A percentile compares a stretch with the other conserved stretches of the same genome.
These are phyloP conservation scores for Aspergillus ochraceus DNA, from an alignment of 2,329 filamentous ascomycete species.

Conservation along the genomic window DNA sequence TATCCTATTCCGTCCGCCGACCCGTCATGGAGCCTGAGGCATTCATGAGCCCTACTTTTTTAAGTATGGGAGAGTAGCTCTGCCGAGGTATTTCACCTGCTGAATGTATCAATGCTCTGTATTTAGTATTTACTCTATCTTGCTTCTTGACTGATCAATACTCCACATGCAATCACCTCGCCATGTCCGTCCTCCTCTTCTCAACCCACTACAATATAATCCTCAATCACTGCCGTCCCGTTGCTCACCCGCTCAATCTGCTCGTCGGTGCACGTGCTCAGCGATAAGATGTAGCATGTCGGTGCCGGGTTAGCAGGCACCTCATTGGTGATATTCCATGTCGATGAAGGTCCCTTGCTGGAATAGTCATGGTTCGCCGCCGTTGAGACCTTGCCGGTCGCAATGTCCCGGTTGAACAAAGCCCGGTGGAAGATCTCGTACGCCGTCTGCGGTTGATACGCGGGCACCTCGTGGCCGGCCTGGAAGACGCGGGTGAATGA, in stretches of 20 bases:
- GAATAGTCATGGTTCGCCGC: slow-evolving; percentile 36
- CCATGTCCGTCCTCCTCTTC: too few species aligned
- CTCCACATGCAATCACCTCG: too few species aligned
- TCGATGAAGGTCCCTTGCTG: slow-evolving; percentile 40
- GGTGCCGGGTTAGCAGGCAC: slow-evolving; percentile 41
- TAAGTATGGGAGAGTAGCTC: too few species aligned
- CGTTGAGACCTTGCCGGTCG: slow-evolving; percentile 52
- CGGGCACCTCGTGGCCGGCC: slow-evolving; percentile 51
- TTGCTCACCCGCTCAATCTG: slow-evolving; percentile 45
- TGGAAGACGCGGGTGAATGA: slow-evolving; percentile 51
- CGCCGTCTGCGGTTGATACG: slow-evolving; percentile 57
- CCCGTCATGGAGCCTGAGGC: too few species aligned
- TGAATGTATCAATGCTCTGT: too few species aligned
- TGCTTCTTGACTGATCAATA: too few species aligned
- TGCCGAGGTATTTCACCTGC: too few species aligned
- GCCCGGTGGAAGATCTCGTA: slow-evolving; percentile 57
- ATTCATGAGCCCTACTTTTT: too few species aligned
- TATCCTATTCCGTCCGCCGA: neutral
- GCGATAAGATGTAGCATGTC: slow-evolving; percentile 48
- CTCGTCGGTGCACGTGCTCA: slow-evolving; percentile 45
- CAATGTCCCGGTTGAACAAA: slow-evolving; percentile 53
- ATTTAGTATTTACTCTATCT: too few species aligned
- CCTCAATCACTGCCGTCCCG: slow-evolving; percentile 47
- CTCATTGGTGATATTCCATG: slow-evolving; percentile 48
- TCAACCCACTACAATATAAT: slow-evolving; percentile 46